Evolutionary conservation across 148 eudicot species (phyloP), one percentile per base, ranked within the genome.

Genomic region (Diospyros lotus): DNA sequence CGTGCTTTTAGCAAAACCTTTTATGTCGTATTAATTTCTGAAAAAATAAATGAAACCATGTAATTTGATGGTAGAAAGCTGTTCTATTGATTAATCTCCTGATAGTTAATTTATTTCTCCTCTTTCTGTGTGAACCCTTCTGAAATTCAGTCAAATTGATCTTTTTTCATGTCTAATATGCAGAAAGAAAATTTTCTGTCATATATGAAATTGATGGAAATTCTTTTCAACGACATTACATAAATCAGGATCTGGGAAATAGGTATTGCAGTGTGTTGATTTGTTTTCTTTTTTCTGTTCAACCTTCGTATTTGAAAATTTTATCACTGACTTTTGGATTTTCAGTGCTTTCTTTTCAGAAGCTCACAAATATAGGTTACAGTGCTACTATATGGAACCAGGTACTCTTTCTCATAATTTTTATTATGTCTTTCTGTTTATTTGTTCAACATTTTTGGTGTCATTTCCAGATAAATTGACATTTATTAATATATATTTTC

Each of bases 311-410:
- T 39, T 18, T 65, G 52, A 77, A 58, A 18, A 55, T 17, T 45
- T 60, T 41, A 42, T 50, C 46, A 75, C 63, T 60, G 28, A 28
- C 46, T 66, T 40, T 4, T 54, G 38, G 63, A 14, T 75, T 64
- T 84, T 76, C 87, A 94, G 98, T 75, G 79, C 73, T 41, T 94
- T 92, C 89, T 90, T 84, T 68, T 66, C 96, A 9, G 76, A 85
- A 73, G 87, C 85, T 78, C 98, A 94, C 88, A 92, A 88, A 82
- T 87, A 85, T 76, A 83, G 98, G 80, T 70, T 90, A 75, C 86
- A 83, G 76, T 90, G 93, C 77, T 94, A 94, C 87, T 90, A 90
- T 69, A 81, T 77, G 5, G 82, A 89, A 65, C 74, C 89, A 81
- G 91, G 92, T 92, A 71, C 61, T 73, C 56, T 69, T 74, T 45